Percentiles rank a stretch among this genome's conserved stretches.
Evolutionary conservation across 2,329 filamentous ascomycete species (phyloP).

Genomic region (Colletotrichum orchidophilum): DNA sequence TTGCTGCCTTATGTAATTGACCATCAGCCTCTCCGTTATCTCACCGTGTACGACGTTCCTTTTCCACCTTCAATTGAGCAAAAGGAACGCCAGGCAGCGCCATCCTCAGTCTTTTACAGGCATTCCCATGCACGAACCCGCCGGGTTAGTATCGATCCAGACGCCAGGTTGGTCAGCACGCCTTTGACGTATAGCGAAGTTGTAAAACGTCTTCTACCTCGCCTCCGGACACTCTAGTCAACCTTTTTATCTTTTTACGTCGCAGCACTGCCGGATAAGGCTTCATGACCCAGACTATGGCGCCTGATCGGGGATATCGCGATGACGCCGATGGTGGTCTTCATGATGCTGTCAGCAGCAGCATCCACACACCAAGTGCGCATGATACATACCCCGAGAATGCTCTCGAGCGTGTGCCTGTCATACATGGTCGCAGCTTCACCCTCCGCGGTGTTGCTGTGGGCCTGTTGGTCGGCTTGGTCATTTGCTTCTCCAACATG

Average conservation of each 20-base stretch:
- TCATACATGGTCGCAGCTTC: conserved; percentile 72
- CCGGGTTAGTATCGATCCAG: background rate
- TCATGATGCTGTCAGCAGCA: background rate
- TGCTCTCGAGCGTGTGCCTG: background rate
- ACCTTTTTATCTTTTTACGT: background rate
- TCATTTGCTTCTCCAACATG: conserved; percentile 97
- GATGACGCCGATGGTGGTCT: background rate
- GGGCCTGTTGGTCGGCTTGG: conserved; percentile 83
- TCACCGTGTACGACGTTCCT: background rate
- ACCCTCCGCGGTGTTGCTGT: conserved; percentile 83
- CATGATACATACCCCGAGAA: background rate
- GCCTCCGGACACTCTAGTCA: background rate
- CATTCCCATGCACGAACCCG: background rate
- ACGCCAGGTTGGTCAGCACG: background rate
- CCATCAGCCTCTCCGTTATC: background rate
- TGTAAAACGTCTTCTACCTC: background rate
- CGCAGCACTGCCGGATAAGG: background rate
- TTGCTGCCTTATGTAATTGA: conserved; percentile 9
- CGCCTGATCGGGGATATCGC: conserved; percentile 16
- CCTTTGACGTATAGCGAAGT: background rate
- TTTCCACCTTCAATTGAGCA: background rate
- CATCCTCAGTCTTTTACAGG: too few species aligned
- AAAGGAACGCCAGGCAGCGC: background rate
- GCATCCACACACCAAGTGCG: background rate
- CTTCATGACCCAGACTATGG: background rate